Evolutionary conservation across 805 yeast genomes (phyloP).

Genomic region (Wickerhamomyces canadensis): DNA sequence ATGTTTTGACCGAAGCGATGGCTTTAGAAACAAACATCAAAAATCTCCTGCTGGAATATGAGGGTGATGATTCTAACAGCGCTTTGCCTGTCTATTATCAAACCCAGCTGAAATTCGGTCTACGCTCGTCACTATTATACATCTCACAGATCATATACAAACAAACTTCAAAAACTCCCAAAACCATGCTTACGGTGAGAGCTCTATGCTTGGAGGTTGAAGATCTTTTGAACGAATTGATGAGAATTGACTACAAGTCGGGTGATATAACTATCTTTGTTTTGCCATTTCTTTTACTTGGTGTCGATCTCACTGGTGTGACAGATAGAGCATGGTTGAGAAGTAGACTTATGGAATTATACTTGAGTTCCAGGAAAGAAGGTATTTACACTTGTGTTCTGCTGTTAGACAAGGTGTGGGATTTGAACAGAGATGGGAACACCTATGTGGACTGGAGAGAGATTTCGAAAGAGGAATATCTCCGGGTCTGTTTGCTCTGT

Average conservation of each 20-base stretch:
- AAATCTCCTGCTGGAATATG: background rate
- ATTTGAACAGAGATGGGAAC: background rate
- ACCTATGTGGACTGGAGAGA: constrained; percentile 1
- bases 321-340: background rate
- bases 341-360: background rate
- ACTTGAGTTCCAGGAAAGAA: background rate
- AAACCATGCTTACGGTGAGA: constrained; percentile 9
- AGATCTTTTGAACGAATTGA: constrained; percentile 1
- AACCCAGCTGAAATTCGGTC: constrained; percentile 6
- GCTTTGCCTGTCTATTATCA: constrained; percentile 1
- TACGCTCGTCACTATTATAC: constrained; percentile 5
- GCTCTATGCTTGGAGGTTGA: constrained; percentile 4
- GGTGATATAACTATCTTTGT: background rate
- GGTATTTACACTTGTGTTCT: background rate
- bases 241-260: background rate
- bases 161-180: constrained; percentile 11
- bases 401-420: constrained; percentile 2
- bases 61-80: background rate
- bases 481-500: background rate
- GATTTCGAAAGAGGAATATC: background rate
- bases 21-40: background rate
- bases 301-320: background rate
- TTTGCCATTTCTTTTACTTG: constrained; percentile 1
- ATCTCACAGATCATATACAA: constrained; percentile 11
- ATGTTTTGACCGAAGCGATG: constrained; percentile 1